Base-by-base conservation (phyloP, 352 stramenopile species). In the Aphanomyces astaci region DNA sequence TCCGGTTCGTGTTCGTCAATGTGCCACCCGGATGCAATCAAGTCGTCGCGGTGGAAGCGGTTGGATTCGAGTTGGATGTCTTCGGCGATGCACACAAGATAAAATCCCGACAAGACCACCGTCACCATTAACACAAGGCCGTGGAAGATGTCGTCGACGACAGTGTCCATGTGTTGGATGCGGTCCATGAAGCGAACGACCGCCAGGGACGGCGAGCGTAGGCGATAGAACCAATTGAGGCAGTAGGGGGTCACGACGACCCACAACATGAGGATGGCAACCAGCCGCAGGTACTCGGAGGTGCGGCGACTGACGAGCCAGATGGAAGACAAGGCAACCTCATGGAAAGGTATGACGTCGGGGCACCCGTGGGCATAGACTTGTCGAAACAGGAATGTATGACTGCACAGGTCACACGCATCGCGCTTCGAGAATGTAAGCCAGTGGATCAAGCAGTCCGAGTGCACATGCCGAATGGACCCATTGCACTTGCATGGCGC, bases 361-460 rank as follows among this genome's bases (percentile, higher is more conserved):
- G 94, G 94, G n/a, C 92, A 80, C 31, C 81, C 79, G 2, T 80
- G 75, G 54, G 96, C 89, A 71, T 98, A 98, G 66, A 95, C 75
- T 43, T 92, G 91, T 59, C 84, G 89, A 80, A 98, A 98, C 56
- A 80, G 75, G 78, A 98, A 98, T 66, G 88, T 82, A 66, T 94
- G 81, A 63, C 89, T 84, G 72, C 94, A 98, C 25, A 98, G 74
- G 76, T 98, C 94, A 71, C 94, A 98, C 75, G 84, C 93, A 55
- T 83, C 83, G 67, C 95, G 96, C 70, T 87, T 81, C 36, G 88
- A 97, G 62, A 98, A 88, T 64, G 87, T 80, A 30, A 98, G 82
- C 94, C 94, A 98, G 25, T 96, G 92, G 70, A 94, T 88, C 52
- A 98, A 78, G 63, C 94, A 98, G 71, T 98, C 92, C 56, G 95